These are phyloP conservation scores for Neurospora tetraspora DNA, from an alignment of 495 filamentous ascomycete genomes.

Conservation along the genomic window DNA sequence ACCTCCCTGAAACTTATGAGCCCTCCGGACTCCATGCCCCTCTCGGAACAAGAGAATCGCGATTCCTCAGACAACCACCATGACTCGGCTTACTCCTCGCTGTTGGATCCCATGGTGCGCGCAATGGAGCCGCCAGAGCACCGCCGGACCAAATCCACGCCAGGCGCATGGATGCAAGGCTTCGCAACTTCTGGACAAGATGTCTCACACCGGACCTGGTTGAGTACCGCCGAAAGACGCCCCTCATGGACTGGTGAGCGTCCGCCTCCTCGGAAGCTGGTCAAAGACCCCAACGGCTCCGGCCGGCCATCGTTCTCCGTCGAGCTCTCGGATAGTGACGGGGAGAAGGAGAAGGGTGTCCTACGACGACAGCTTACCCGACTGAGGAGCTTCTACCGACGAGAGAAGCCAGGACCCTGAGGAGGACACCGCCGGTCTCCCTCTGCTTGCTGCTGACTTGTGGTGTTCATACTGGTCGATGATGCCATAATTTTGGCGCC, in stretches of 20 bases:
- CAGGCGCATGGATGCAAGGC: neutral
- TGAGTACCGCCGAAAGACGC: slow-evolving; percentile 12
- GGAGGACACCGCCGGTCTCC: neutral
- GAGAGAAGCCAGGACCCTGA: slow-evolving; percentile 3
- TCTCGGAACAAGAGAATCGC: neutral
- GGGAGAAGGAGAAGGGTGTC: slow-evolving; percentile 14
- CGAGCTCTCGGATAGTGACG: slow-evolving; percentile 18
- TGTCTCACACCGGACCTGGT: slow-evolving; percentile 8
- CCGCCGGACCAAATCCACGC: neutral
- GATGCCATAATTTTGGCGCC: neutral
- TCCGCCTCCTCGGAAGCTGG: slow-evolving; percentile 18
- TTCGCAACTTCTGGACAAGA: neutral
- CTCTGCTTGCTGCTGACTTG: neutral
- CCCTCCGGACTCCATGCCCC: neutral
- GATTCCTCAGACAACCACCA: slow-evolving; percentile 3
- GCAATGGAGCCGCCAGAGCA: slow-evolving; percentile 1
- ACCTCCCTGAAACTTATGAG: neutral
- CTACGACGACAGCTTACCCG: slow-evolving; percentile 16
- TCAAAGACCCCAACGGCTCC: slow-evolving; percentile 20
- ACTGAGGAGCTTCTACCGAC: slow-evolving; percentile 18
- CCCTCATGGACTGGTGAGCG: slow-evolving; percentile 14
- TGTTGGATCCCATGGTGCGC: slow-evolving; percentile 10
- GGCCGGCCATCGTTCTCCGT: slow-evolving; percentile 16
- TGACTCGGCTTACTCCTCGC: slow-evolving; percentile 17
- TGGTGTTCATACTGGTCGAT: neutral